Conservation (phyloP, 176 grass and related monocot species). For the Miscanthus lutarioriparius region DNA sequence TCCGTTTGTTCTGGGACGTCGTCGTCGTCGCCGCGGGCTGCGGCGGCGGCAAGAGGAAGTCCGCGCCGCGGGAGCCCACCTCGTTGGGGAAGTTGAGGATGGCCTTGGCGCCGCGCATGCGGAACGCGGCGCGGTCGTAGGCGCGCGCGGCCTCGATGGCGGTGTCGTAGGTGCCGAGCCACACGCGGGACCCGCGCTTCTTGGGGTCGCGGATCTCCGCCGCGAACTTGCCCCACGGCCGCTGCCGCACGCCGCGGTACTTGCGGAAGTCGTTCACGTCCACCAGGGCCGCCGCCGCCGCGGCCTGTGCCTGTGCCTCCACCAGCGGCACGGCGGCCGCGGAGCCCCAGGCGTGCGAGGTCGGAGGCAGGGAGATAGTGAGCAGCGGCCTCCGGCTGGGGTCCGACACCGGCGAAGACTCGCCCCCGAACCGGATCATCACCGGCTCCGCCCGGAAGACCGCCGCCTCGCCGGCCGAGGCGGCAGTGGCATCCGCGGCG, state of each 20-base stretch:
- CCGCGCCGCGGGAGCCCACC: conserved; percentile 38
- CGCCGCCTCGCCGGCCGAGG: background rate
- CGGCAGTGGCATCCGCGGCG: background rate
- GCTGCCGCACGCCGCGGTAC: conserved; percentile 84
- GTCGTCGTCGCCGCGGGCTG: background rate
- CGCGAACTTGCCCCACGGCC: conserved; percentile 92
- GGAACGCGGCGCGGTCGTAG: conserved; percentile 82
- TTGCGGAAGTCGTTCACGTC: conserved; percentile 47
- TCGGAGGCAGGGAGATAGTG: conserved; percentile 31
- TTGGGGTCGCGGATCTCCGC: conserved; percentile 93
- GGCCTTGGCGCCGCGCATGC: conserved; percentile 74
- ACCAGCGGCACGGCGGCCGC: background rate
- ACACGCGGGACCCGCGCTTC: conserved; percentile 69
- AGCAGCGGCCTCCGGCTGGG: conserved; percentile 2
- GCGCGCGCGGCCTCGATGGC: conserved; percentile 77
- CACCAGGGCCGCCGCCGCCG: background rate
- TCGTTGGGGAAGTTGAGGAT: conserved; percentile 97
- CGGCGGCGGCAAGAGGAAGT: conserved; percentile 27
- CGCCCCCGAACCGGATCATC: conserved; percentile 49
- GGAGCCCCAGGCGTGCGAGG: conserved; percentile 36
- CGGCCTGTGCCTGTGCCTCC: background rate
- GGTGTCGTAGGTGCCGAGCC: conserved; percentile 94
- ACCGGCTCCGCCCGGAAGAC: conserved; percentile 36
- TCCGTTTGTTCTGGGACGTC: conserved; percentile 22
- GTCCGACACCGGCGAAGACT: conserved; percentile 44